A percentile compares a stretch with the other conserved stretches of the same genome.
Evolutionary conservation across 202 grass and related monocot genomes (phyloP).

Genomic region (Hordeum pubiflorum): DNA sequence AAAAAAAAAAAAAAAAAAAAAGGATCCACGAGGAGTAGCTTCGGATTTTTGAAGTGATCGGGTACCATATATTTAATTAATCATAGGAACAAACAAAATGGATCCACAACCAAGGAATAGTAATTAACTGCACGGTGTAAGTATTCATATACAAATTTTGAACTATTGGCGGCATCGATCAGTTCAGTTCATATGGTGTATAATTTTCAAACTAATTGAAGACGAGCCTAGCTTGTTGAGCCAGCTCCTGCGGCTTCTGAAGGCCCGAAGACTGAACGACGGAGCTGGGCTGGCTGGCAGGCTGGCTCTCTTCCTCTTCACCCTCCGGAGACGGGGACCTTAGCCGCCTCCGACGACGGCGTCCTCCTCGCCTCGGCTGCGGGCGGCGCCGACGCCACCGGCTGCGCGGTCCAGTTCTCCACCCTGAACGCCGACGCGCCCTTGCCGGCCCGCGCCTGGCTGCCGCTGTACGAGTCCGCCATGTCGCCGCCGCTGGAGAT

Average conservation of each 20-base stretch:
- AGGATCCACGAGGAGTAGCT: no score
- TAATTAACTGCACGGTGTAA: background rate
- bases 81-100: no score
- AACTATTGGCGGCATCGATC: background rate
- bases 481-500: conserved; percentile 58
- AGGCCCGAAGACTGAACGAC: background rate
- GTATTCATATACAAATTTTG: background rate
- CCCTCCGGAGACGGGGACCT: conserved; percentile 29
- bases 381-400: background rate
- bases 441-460: conserved; percentile 6
- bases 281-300: background rate
- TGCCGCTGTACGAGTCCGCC: conserved; percentile 37
- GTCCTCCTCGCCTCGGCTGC: conserved; percentile 13
- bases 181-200: background rate
- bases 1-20: no score
- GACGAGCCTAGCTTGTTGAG: no score
- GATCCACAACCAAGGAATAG: background rate
- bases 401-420: conserved; percentile 52
- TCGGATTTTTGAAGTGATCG: no score
- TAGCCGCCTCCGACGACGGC: conserved; percentile 17
- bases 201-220: background rate
- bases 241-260: background rate
- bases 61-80: no score
- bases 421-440: conserved; percentile 44
- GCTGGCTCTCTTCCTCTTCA: background rate